phyloP scores from a whole-genome alignment of 1,284 basidiomycete species.

The Moesziomyces globuligerus region DNA sequence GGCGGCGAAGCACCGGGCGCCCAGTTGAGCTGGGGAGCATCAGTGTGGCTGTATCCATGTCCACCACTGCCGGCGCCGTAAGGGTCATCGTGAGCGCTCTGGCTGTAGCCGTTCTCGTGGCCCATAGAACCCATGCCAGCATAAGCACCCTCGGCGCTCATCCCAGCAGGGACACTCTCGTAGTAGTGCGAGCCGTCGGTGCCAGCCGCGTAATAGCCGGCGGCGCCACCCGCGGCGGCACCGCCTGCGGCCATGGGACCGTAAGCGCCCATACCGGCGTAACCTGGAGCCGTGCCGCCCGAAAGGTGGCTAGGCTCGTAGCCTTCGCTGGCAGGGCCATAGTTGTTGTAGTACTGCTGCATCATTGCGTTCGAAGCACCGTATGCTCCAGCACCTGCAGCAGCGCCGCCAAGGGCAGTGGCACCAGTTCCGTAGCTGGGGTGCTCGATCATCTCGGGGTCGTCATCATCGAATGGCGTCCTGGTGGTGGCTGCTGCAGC shows the following conservation, averaged over 20 bases:
- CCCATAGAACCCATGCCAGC: slow-evolving; percentile 29
- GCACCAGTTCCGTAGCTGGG: slow-evolving; percentile 50
- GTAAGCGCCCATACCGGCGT: slow-evolving; percentile 62
- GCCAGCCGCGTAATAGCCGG: slow-evolving; percentile 41
- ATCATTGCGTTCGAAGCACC: slow-evolving; percentile 46
- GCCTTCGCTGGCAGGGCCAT: slow-evolving; percentile 33
- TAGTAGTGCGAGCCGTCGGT: slow-evolving; percentile 51
- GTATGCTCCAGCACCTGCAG: slow-evolving; percentile 40
- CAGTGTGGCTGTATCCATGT: slow-evolving; percentile 31
- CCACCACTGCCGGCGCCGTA: slow-evolving; percentile 32
- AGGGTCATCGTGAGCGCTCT: slow-evolving; percentile 32
- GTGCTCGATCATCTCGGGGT: slow-evolving; percentile 65
- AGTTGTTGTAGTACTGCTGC: slow-evolving; percentile 53
- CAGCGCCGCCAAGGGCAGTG: slow-evolving; percentile 21
- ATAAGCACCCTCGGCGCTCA: slow-evolving; percentile 24
- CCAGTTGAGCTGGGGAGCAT: slow-evolving; percentile 49
- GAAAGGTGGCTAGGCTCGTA: slow-evolving; percentile 62
- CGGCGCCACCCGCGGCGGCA: slow-evolving; percentile 50
- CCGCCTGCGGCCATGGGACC: slow-evolving; percentile 55
- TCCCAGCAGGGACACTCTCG: slow-evolving; percentile 35
- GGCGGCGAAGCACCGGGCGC: slow-evolving; percentile 39
- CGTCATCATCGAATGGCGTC: slow-evolving; percentile 67
- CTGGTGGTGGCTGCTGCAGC: slow-evolving; percentile 64
- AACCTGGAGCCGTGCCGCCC: slow-evolving; percentile 52
- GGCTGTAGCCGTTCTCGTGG: slow-evolving; percentile 40